Percentiles rank a stretch among this genome's conserved stretches.
These are phyloP conservation scores for Tulasnella calospora DNA, from an alignment of 768 basidiomycete species.

Conservation along the genomic window DNA sequence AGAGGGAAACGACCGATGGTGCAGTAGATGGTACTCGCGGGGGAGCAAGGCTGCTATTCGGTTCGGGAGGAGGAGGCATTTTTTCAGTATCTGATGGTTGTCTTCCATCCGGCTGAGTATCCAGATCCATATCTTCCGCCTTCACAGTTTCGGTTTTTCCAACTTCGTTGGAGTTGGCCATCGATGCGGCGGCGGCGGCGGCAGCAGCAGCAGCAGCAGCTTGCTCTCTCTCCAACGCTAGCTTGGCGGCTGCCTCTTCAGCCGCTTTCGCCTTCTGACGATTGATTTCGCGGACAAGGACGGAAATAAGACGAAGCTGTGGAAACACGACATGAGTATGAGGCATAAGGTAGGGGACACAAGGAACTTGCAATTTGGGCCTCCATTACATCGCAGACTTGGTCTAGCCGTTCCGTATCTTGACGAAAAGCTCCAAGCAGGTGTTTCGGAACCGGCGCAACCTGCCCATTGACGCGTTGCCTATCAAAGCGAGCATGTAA, in stretches of 20 bases:
- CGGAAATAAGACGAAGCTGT: conserved; percentile 65
- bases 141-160: neutral
- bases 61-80: conserved; percentile 23
- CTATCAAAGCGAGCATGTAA: neutral
- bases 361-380: conserved; percentile 51
- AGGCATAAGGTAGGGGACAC: neutral
- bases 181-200: neutral
- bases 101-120: neutral
- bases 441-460: conserved; percentile 59
- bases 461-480: conserved; percentile 53
- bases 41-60: conserved; percentile 29
- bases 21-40: conserved; percentile 39
- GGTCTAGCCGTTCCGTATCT: conserved; percentile 75
- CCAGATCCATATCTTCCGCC: neutral
- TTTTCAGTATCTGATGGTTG: conserved; percentile 8
- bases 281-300: conserved; percentile 63
- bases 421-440: conserved; percentile 61
- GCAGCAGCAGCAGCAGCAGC: conserved; percentile 4
- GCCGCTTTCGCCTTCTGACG: conserved; percentile 48
- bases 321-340: neutral
- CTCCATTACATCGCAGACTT: conserved; percentile 73
- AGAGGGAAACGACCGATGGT: conserved; percentile 72
- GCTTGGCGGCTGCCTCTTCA: conserved; percentile 28
- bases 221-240: conserved; percentile 30
- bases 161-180: neutral